Percentiles rank a stretch among this genome's conserved stretches.
Evolutionary conservation across 2,329 filamentous ascomycete species (phyloP).

Genomic region (Exophiala phaeomuriformis): DNA sequence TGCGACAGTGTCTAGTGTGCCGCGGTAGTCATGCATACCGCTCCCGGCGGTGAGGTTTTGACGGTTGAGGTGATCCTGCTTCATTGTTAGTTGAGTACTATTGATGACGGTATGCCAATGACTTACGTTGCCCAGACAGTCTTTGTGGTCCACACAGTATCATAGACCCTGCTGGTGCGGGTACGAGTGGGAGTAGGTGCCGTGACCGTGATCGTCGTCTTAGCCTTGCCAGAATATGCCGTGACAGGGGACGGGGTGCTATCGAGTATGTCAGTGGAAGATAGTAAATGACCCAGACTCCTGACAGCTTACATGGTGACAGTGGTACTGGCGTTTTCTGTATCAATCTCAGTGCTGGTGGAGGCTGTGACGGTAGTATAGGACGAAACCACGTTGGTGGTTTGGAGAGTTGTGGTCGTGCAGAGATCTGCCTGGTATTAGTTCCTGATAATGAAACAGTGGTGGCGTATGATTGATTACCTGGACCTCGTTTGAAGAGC

Average conservation of each 20-base stretch:
- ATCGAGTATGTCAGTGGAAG: neutral
- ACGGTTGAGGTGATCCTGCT: slow-evolving; percentile 18
- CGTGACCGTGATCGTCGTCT: slow-evolving; percentile 20
- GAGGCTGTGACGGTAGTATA: slow-evolving; percentile 17
- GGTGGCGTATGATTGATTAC: neutral
- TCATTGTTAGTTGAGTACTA: neutral
- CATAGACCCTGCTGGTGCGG: slow-evolving; percentile 8
- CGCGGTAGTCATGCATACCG: slow-evolving; percentile 16
- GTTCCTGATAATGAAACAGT: neutral
- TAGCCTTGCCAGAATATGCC: slow-evolving; percentile 17
- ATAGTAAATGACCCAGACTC: neutral
- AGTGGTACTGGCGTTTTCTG: slow-evolving; percentile 15
- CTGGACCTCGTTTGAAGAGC: slow-evolving; percentile 14
- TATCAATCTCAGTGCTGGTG: slow-evolving; percentile 21
- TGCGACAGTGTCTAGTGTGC: neutral
- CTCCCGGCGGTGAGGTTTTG: slow-evolving; percentile 13
- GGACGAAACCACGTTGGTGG: slow-evolving; percentile 11
- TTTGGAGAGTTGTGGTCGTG: slow-evolving; percentile 18
- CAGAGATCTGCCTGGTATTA: slow-evolving; percentile 14
- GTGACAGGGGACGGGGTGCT: slow-evolving; percentile 22
- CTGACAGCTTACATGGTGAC: slow-evolving; percentile 15
- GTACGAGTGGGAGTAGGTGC: slow-evolving; percentile 19
- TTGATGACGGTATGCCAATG: no score
- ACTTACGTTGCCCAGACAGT: slow-evolving; percentile 21
- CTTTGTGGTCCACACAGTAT: slow-evolving; percentile 17